Evolutionary conservation across 2,329 filamentous ascomycete species (phyloP).

Genomic region (Sordariomycetes sp.): DNA sequence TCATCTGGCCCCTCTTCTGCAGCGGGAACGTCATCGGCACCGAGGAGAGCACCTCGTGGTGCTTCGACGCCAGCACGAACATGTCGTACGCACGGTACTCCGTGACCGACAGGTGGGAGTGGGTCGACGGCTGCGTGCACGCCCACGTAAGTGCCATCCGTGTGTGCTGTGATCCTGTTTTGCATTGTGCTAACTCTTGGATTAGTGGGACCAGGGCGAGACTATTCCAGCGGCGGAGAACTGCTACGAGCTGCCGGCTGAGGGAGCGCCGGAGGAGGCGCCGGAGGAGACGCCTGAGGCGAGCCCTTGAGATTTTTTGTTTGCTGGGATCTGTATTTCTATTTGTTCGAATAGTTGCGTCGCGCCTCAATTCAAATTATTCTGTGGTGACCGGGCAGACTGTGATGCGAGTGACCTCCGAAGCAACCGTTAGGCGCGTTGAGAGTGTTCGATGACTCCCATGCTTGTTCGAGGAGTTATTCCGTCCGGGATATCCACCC

Average conservation of each 20-base stretch:
- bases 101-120: conserved; percentile 24
- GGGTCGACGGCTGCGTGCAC: conserved; percentile 27
- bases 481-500: no score
- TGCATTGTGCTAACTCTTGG: conserved; percentile 3
- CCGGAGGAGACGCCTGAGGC: not conserved
- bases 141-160: conserved; percentile 20
- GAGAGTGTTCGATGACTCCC: no score
- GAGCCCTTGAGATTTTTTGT: no score
- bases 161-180: no score
- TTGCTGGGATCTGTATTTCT: no score
- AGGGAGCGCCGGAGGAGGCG: not conserved
- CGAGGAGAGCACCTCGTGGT: conserved; percentile 21
- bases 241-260: conserved; percentile 10
- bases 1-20: conserved; percentile 27
- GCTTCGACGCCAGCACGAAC: conserved; percentile 25
- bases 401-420: no score
- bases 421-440: no score
- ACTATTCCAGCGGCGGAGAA: conserved; percentile 15
- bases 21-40: conserved; percentile 20
- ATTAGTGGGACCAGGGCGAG: conserved; percentile 23
- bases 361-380: no score
- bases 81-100: conserved; percentile 28
- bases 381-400: no score
- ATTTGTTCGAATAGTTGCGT: no score
- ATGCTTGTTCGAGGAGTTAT: no score